Base-by-base conservation (phyloP, 768 basidiomycete species). In the Vararia minispora region DNA sequence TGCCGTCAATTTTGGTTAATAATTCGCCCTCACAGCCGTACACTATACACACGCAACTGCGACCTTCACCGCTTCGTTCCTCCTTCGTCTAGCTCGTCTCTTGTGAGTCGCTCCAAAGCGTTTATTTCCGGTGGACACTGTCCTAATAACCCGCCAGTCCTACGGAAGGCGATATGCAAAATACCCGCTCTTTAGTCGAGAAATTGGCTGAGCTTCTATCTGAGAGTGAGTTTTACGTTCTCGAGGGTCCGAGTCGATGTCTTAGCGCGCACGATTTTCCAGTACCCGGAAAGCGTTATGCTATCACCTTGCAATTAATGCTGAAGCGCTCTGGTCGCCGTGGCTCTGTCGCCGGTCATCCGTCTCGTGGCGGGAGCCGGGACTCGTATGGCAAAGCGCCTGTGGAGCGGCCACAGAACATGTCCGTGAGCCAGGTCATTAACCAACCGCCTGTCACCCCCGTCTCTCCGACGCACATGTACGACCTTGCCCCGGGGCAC, bases 231-330 rank as follows among this genome's bases (percentile, higher is more conserved):
- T 58, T 21, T 17, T 36, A n/a, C n/a, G n/a, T 27, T 34, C 30
- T 32, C 38, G 14, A 28, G 32, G 16, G 6, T 29, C 16, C n/a
- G 20, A 18, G 2, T 35, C 28, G 31, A 25, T 23, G 29, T 31
- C 31, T 37, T 37, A 46, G 45, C 39, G 46, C 38, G 31, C 41
- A 35, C 22, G 27, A 20, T 36, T 17, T 30, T 26, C 5, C 51
- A 91, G 90, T 92, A 42, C 90, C 91, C 17, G 92, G 89, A 10
- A 88, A 88, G 52, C 78, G 91, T 38, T 97, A 95, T 49, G 91
- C 91, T 7, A 59, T 89, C 26, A 92, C 89, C 4, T 65, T 97
- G 14, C 84, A 88, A 46, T 62, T 92, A 28, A 94, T 94, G 81
- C 57, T 95, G 37, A 88, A 88, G 59, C 68, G 80, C 41, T 72